Conservation (phyloP, 805 yeast genomes). For the Ogataea minuta region DNA sequence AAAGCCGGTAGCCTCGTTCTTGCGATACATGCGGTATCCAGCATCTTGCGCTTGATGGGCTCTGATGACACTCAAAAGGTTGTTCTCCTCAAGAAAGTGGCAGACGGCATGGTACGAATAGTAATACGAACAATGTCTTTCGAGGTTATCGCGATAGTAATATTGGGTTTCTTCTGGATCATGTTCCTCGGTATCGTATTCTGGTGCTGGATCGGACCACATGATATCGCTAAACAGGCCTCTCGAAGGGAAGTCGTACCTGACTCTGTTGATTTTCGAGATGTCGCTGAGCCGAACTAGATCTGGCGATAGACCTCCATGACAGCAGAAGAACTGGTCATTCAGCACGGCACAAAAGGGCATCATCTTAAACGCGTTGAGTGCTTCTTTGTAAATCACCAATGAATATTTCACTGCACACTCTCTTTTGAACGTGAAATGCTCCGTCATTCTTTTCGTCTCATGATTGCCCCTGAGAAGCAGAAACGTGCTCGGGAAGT, state of each 20-base stretch:
- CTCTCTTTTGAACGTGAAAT: slow-evolving; percentile 89
- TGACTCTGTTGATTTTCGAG: slow-evolving; percentile 66
- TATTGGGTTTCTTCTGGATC: slow-evolving; percentile 41
- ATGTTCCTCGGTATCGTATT: slow-evolving; percentile 55
- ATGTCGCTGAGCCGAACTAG: slow-evolving; percentile 68
- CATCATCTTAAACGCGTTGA: slow-evolving; percentile 76
- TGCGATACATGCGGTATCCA: slow-evolving; percentile 89
- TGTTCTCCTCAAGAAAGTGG: slow-evolving; percentile 72
- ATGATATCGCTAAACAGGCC: slow-evolving; percentile 92
- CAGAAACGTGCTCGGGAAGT: slow-evolving; percentile 71
- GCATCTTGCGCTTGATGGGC: slow-evolving; percentile 98
- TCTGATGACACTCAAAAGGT: slow-evolving; percentile 75
- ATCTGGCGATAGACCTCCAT: slow-evolving; percentile 93
- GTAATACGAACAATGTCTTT: slow-evolving; percentile 87
- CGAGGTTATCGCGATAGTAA: slow-evolving; percentile 63
- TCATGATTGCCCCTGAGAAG: slow-evolving; percentile 93
- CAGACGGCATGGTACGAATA: slow-evolving; percentile 80
- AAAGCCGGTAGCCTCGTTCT: slow-evolving; percentile 78
- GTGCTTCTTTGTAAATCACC: slow-evolving; percentile 65
- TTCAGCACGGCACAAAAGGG: slow-evolving; percentile 93
- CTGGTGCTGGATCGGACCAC: slow-evolving; percentile 94
- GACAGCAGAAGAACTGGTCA: slow-evolving; percentile 91
- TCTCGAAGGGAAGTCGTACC: slow-evolving; percentile 81
- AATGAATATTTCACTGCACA: slow-evolving; percentile 79
- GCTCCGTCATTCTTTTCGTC: slow-evolving; percentile 87